Base-by-base conservation (phyloP, 164 flowering plant species). In the Litsea cubeba region DNA sequence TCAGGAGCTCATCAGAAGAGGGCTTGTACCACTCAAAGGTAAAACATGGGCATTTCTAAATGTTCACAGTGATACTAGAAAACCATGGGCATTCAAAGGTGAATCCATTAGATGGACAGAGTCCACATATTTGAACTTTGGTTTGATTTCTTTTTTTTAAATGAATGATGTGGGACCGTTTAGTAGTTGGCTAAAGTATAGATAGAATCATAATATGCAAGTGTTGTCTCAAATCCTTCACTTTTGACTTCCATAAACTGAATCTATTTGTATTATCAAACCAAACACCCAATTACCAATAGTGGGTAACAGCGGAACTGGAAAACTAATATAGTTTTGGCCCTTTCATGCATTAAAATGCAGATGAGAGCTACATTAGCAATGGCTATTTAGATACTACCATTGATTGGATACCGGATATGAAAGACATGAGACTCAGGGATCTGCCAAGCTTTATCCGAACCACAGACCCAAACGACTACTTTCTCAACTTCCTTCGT, bases 11-110 rank as follows among this genome's bases (percentile, higher is more conserved):
- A 24, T 77, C 14, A 51, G 79, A 20, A 71, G 54, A 17, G 81
- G 83, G 0, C 66, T 75, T 11, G 49, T 65, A 17, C 85, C 85
- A 60, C 76, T 81, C 14, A 73, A 77, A 79, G 85, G 87, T 84
- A 3, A 3, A 26, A 5, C 8, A 18, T 40, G 46, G 46, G 46
- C 7, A 1, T 40, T 1, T 40, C 11, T 40, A 40, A 40, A 40
- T 40, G 46, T 40, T 40, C 46, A 40, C 1, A 40, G 46, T 8
- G 46, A 8, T 40, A 8, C 46, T 40, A 8, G 46, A 35, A 35
- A 35, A 35, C 46, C 46, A 35, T 35, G 46, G 10, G 10, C 10
- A 35, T 35, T 35, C 46, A 35, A 6, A 40, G 46, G 46, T 40
- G 46, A 40, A 5, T 8, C 46, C 46, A 40, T 7, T 7, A 40